Percentiles rank a stretch among this genome's conserved stretches.
These are phyloP conservation scores for Sambucus nigra DNA, from an alignment of 129 eudicot genomes.

Conservation along the genomic window DNA sequence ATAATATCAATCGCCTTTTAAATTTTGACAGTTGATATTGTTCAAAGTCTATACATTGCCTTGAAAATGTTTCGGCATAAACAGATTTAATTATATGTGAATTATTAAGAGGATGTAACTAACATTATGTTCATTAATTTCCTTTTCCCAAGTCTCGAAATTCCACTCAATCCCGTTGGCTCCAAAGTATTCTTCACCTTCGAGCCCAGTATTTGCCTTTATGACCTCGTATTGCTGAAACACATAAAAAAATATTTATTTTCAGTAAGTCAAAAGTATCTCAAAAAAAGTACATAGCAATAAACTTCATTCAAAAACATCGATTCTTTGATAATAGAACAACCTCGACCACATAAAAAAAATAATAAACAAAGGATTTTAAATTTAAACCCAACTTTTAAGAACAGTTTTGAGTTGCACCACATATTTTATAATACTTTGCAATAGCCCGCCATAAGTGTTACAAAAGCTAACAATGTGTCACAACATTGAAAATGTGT, in stretches of 20 bases:
- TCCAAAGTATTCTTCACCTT: constrained; percentile 57
- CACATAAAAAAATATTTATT: not conserved
- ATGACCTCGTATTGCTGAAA: constrained; percentile 61
- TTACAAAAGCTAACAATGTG: too few relatives aligned
- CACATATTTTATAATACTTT: too few relatives aligned
- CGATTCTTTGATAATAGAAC: not conserved
- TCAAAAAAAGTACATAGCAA: not conserved
- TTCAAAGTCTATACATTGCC: too few relatives aligned
- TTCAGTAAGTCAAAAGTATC: constrained; percentile 3
- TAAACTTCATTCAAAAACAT: not conserved
- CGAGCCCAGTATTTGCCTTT: constrained; percentile 38
- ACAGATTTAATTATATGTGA: not conserved
- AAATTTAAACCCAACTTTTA: too few relatives aligned
- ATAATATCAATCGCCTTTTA: too few relatives aligned
- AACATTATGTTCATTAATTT: constrained; percentile 40
- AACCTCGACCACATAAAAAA: too few relatives aligned
- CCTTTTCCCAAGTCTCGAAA: constrained; percentile 48
- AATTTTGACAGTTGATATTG: too few relatives aligned
- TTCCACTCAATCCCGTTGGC: constrained; percentile 57
- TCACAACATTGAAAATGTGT: too few relatives aligned
- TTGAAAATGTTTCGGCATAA: too few relatives aligned
- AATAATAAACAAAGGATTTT: too few relatives aligned
- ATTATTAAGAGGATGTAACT: constrained; percentile 16
- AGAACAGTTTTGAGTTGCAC: too few relatives aligned
- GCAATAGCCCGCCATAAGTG: too few relatives aligned